Percentiles rank a stretch among this genome's conserved stretches.
These are phyloP conservation scores for Kwoniella botswanensis DNA, from an alignment of 768 basidiomycete species.

Conservation along the genomic window DNA sequence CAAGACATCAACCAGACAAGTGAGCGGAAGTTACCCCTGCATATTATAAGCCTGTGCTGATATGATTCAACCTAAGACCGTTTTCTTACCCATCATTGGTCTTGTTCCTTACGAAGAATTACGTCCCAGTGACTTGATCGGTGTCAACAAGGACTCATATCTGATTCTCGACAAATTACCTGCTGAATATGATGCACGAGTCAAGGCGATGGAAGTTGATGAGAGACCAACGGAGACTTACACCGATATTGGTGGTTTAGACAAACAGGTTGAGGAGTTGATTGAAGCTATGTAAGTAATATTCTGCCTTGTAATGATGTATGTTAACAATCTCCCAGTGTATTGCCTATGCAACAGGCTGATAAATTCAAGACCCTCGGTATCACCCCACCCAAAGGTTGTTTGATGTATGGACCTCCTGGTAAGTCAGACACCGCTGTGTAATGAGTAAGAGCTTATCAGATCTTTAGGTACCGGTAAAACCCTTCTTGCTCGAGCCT, in stretches of 20 bases:
- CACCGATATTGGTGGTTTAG: conserved; percentile 89
- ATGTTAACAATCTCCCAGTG: conserved; percentile 55
- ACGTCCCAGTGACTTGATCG: conserved; percentile 90
- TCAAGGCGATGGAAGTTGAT: conserved; percentile 99
- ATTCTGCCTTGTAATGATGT: neutral
- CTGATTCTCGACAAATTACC: conserved; percentile 94
- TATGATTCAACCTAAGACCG: conserved; percentile 63
- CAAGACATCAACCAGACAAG: conserved; percentile 96
- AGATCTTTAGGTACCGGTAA: conserved; percentile 79
- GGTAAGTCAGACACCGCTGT: conserved; percentile 63
- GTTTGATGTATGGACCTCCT: conserved; percentile 98
- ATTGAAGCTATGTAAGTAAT: conserved; percentile 80
- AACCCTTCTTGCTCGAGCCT: conserved; percentile 93
- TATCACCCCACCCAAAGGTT: conserved; percentile 96
- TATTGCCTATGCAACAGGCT: conserved; percentile 96
- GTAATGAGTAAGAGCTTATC: neutral
- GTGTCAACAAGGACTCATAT: conserved; percentile 99
- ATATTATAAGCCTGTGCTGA: neutral
- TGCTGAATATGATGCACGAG: conserved; percentile 93
- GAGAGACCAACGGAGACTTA: conserved; percentile 97
- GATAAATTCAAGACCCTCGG: conserved; percentile 99
- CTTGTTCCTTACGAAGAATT: conserved; percentile 92
- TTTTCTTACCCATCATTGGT: conserved; percentile 96
- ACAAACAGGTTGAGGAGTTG: conserved; percentile 98
- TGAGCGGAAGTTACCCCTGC: conserved; percentile 30